Percentiles rank a stretch among this genome's conserved stretches.
Evolutionary conservation across 2,329 filamentous ascomycete genomes (phyloP).

Genomic region (Sporothrix pseudoabietina): DNA sequence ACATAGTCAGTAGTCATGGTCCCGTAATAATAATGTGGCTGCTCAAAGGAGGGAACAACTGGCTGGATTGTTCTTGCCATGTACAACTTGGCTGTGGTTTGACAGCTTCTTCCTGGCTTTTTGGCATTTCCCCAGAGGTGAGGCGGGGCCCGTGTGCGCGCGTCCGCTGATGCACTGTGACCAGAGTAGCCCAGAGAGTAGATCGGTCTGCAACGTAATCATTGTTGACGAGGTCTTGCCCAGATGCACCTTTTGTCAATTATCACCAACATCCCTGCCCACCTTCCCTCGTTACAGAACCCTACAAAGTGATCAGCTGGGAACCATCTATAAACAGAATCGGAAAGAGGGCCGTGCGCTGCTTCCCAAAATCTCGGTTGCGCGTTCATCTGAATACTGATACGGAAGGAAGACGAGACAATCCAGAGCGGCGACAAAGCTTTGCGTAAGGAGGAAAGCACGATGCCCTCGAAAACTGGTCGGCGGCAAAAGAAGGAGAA

Average conservation of each 20-base stretch:
- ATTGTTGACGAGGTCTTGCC: neutral
- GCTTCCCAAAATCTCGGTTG: neutral
- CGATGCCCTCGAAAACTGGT: neutral
- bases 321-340: neutral
- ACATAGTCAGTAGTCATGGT: conserved; percentile 14
- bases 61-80: conserved; percentile 10
- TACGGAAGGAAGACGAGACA: neutral
- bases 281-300: neutral
- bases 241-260: neutral
- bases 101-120: conserved; percentile 6
- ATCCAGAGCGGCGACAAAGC: neutral
- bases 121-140: neutral
- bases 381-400: neutral
- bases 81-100: conserved; percentile 18
- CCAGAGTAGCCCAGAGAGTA: no score
- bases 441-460: neutral
- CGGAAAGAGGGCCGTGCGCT: neutral
- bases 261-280: neutral
- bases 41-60: neutral
- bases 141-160: neutral
- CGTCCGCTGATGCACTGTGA: neutral
- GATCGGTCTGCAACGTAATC: neutral
- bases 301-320: neutral
- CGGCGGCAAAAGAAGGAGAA: conserved; percentile 2
- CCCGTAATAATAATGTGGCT: conserved; percentile 15